Base-by-base conservation (phyloP, 2,329 filamentous ascomycete genomes). In the Aspergillus ibericus region DNA sequence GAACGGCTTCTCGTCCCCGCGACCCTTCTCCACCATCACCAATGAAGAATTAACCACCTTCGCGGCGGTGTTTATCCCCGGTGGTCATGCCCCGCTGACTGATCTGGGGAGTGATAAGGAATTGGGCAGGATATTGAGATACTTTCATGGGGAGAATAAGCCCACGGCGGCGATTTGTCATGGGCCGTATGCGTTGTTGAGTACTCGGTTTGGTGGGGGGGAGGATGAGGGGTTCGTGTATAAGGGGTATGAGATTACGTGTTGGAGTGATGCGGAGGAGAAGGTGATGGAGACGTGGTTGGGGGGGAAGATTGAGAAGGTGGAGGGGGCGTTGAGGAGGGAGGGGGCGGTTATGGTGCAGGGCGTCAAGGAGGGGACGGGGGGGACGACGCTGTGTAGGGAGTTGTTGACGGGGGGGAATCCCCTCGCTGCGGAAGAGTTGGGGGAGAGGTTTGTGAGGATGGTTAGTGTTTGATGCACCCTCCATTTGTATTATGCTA, bases 81-180 rank as follows among this genome's bases (percentile, higher is more conserved):
- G 78, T 1, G 78, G 78, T 1, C 78, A 81, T 56, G 78, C 78
- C 12, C 78, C 79, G 4, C 63, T 81, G 36, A 59, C 65, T 1
- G 78, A 81, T 62, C 63, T 81, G 0, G 78, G 78, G 0, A 72
- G 71, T 15, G 71, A 81, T 56, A 55, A 68, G 3, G 77, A 81
- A 2, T 67, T 81, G 6, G 79, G 78, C 0, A 70, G 78, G 4
- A 77, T 80, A 3, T 52, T 81, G 52, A 63, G 60, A 2, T 74
- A 77, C 29, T 81, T 81, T 61, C 75, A 80, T 54, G 47, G 49
- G 1, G 61, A 72, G 58, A 65, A 70, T 4, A 80, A 80, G 60
- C 78, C 79, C 0, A 80, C 79, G 0, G 78, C 77, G 1, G 75
- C 72, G 3, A 75, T 81, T n/a, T 81, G 79, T 38, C 78, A 81